Base-by-base conservation (phyloP, 306 rosid genomes). In the Abrus precatorius region DNA sequence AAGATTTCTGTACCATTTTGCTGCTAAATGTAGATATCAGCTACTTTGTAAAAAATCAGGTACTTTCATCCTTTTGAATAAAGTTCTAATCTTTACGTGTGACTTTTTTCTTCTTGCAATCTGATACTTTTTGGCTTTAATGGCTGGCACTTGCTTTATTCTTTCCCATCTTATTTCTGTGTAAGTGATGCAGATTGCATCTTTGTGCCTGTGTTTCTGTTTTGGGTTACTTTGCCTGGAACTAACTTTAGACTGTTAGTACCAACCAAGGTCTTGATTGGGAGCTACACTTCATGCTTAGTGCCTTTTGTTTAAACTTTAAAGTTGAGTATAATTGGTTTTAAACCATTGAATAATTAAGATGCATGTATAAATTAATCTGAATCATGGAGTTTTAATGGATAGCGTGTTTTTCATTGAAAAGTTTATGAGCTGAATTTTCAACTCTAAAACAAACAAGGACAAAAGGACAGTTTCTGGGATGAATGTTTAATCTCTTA, bases 401-500 rank as follows among this genome's bases (percentile, higher is more conserved):
- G 20, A 20, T 20, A 20, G 20, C 20, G 20, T 20, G 0, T 20
- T 20, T 20, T 20, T 20, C 20, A 20, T 20, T 20, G 20, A 20
- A 20, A 20, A 20, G 20, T 20, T 20, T 20, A 20, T 20, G 20
- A 20, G 20, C 20, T 20, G 20, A 20, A 20, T 20, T 20, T 20
- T 20, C 20, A 20, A 20, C 20, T 20, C 20, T 20, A 20, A 20
- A 20, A 20, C 20, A 20, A 20, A 20, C 20, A 20, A 20, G 20
- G 20, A 36, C 40, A 36, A 4, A 36, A 36, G 40, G 40, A 43
- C 68, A 4, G 10, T 27, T 62, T 52, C 34, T 68, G 56, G 30
- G 38, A 49, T 27, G 52, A 79, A 50, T 73, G 73, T 53, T 82
- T 76, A 49, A 44, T 36, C 77, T 52, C n/a, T 64, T 9, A 70